Evolutionary conservation across 352 stramenopile species (phyloP), one percentile per base, ranked within the genome.

Genomic region (Globisporangium orthogonon): DNA sequence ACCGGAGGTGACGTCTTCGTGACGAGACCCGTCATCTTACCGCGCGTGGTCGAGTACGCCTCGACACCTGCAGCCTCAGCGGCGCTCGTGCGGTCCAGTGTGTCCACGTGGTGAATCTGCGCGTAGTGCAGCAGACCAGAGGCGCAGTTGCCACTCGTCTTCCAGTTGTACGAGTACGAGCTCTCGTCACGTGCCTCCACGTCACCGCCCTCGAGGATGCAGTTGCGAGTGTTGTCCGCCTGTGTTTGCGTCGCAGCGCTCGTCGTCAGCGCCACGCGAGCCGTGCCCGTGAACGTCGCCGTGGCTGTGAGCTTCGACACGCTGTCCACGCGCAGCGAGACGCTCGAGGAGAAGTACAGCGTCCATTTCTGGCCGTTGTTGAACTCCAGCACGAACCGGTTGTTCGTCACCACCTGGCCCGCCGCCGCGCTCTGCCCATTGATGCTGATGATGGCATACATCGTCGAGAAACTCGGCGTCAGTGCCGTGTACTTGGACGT

Each of bases 61-160:
- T 51, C 54, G n/a, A 79, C 63, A 18, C 64, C 70, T 0, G 52
- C 40, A 28, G 87, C 58, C 28, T 67, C 52, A 29, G 50, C 54
- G 1, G 79, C 76, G 23, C 62, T 83, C 17, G 73, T 58, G 15
- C 58, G 40, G 48, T 82, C 69, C 23, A 89, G 61, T 0, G 73
- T 73, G 45, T 77, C 74, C 31, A 66, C 58, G 37, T 89, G 82
- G 56, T 91, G 82, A 28, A 73, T 72, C 39, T 80, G 52, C 3
- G 70, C 79, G 43, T 76, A 90, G 58, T 92, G 76, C 29, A 88
- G 66, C 15, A 92, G 53, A 4, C 82, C 82, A 10, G 60, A 67
- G 17, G 60, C 60, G 58, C 82, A 92, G 54, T 77, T 56, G 6
- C 82, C 82, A 0, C 62, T 52, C 1, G 76, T 89, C 14, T 73